These are phyloP conservation scores for Xylariales sp. DNA, from an alignment of 2,329 filamentous ascomycete species.

Conservation along the genomic window DNA sequence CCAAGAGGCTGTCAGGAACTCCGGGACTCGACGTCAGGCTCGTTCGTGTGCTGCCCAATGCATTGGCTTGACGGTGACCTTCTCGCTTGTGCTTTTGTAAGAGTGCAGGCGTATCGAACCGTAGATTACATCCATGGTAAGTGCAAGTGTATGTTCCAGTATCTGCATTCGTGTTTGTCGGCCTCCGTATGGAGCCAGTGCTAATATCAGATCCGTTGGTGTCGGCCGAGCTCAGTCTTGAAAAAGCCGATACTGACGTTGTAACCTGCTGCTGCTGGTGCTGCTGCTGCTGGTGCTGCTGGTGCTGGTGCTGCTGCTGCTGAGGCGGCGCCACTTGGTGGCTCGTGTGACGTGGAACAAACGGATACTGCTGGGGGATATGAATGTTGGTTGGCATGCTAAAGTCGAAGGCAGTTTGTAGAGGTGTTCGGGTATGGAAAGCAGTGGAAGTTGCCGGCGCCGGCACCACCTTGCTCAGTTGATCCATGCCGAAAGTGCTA, in stretches of 20 bases:
- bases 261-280: conserved; percentile 29
- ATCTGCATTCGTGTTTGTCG: conserved; percentile 64
- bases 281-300: conserved; percentile 30
- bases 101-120: conserved; percentile 82
- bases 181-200: conserved; percentile 39
- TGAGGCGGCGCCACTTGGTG: conserved; percentile 33
- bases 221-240: conserved; percentile 38
- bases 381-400: conserved; percentile 34
- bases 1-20: conserved; percentile 56
- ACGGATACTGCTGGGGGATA: conserved; percentile 50
- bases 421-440: conserved; percentile 13
- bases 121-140: conserved; percentile 82
- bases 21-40: conserved; percentile 22
- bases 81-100: conserved; percentile 96
- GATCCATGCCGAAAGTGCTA: conserved; percentile 35
- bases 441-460: conserved; percentile 9
- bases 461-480: conserved; percentile 28
- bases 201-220: conserved; percentile 29
- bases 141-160: conserved; percentile 94
- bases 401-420: conserved; percentile 24
- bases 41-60: conserved; percentile 31
- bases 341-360: conserved; percentile 23
- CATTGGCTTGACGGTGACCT: conserved; percentile 74
- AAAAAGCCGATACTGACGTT: conserved; percentile 31
- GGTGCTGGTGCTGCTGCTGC: too few species aligned